Evolutionary conservation across 2,329 filamentous ascomycete species (phyloP).

Genomic region (Aspergillus tanneri): DNA sequence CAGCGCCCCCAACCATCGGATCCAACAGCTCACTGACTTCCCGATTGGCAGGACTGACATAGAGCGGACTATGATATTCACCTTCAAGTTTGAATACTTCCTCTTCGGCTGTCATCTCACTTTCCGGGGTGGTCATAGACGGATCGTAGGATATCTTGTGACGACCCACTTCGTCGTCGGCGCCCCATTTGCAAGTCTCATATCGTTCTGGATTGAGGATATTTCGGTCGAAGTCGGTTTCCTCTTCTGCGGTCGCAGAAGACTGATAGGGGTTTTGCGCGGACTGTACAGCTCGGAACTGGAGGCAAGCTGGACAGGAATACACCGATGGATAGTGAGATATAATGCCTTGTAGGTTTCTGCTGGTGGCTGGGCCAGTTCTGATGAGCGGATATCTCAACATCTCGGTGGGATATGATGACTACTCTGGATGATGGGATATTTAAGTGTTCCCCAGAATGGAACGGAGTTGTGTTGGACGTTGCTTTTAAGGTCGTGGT

Average conservation of each 20-base stretch:
- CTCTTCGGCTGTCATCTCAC: constrained; percentile 21
- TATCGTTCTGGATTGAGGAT: constrained; percentile 20
- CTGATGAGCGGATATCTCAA: background rate
- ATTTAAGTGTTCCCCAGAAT: background rate
- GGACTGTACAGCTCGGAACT: background rate
- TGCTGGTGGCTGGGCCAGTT: background rate
- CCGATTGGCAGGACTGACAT: constrained; percentile 25
- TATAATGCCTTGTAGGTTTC: background rate
- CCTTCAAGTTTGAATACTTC: constrained; percentile 25
- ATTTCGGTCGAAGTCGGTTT: constrained; percentile 20
- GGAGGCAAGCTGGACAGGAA: background rate
- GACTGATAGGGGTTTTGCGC: too few species aligned
- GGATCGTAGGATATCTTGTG: constrained; percentile 30
- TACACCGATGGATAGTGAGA: background rate
- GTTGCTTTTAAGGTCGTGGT: background rate
- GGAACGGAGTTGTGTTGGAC: background rate
- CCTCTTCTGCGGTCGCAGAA: background rate
- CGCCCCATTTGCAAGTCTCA: constrained; percentile 27
- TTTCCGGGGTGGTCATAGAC: constrained; percentile 20
- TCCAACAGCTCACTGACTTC: constrained; percentile 23
- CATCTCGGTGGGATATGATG: background rate
- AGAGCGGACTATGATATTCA: constrained; percentile 21
- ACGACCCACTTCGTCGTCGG: constrained; percentile 27
- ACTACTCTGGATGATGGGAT: background rate
- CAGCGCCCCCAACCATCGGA: constrained; percentile 18